phyloP scores from a whole-genome alignment of 2,329 filamentous ascomycete genomes.

The Aureobasidium melanogenum region DNA sequence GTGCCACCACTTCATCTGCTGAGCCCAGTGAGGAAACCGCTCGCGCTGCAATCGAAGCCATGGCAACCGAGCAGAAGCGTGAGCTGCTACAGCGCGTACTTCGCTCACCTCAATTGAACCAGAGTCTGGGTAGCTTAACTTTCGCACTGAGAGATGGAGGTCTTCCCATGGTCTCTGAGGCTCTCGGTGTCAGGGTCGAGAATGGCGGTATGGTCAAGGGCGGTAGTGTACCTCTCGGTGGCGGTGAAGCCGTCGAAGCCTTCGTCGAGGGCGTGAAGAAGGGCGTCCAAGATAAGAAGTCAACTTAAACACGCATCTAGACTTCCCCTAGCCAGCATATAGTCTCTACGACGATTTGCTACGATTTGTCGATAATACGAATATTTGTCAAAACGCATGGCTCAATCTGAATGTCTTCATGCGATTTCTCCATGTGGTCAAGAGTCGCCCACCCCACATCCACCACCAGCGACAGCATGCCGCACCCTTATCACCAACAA shows the following conservation, averaged over 20 bases:
- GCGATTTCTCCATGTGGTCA: not conserved
- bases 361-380: not conserved
- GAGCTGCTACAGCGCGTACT: constrained; percentile 71
- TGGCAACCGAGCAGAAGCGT: constrained; percentile 70
- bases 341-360: not conserved
- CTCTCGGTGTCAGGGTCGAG: constrained; percentile 67
- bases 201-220: constrained; percentile 76
- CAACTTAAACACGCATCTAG: not conserved
- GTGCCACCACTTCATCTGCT: constrained; percentile 45
- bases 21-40: constrained; percentile 56
- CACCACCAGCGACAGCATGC: not conserved
- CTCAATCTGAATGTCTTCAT: not conserved
- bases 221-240: constrained; percentile 75
- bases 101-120: constrained; percentile 81
- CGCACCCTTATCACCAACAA: not conserved
- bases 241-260: constrained; percentile 78
- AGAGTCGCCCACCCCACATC: not conserved
- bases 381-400: not conserved
- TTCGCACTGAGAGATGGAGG: constrained; percentile 85
- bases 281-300: constrained; percentile 54
- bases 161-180: constrained; percentile 80
- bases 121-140: constrained; percentile 76
- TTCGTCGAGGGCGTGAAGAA: constrained; percentile 86
- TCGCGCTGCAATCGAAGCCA: constrained; percentile 63
- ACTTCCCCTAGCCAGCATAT: not conserved